Evolutionary conservation across 106 monocot species (phyloP).

Genomic region (Allium sativum): DNA sequence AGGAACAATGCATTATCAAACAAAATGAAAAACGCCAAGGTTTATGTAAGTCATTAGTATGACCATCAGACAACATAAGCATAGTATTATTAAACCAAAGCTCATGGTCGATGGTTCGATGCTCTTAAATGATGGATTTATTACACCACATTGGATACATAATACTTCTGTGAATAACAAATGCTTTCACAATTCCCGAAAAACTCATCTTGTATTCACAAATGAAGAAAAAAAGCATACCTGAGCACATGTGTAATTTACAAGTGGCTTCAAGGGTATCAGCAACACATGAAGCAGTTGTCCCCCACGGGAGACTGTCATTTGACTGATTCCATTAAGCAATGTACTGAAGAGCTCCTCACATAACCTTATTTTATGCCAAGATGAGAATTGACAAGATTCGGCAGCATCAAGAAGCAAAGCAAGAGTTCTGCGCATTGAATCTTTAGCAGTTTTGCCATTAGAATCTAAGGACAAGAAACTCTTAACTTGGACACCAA

Average conservation of each 20-base stretch:
- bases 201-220: too few relatives aligned
- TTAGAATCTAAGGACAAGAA: conserved; percentile 51
- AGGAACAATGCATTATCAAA: conserved; percentile 4
- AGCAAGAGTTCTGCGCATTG: conserved; percentile 68
- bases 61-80: too few relatives aligned
- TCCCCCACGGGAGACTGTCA: conserved; percentile 82
- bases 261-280: conserved; percentile 90
- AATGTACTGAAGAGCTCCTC: conserved; percentile 79
- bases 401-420: conserved; percentile 78
- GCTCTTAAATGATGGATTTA: too few relatives aligned
- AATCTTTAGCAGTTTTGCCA: conserved; percentile 66
- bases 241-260: conserved; percentile 79
- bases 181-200: too few relatives aligned
- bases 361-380: conserved; percentile 75
- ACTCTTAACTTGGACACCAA: conserved; percentile 41
- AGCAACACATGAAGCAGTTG: conserved; percentile 77
- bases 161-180: too few relatives aligned
- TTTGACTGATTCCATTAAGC: conserved; percentile 69
- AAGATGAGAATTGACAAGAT: conserved; percentile 75
- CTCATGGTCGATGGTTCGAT: too few relatives aligned
- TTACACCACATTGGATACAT: too few relatives aligned
- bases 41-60: too few relatives aligned
- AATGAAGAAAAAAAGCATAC: conserved; percentile 18
- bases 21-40: not conserved
- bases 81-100: too few relatives aligned